Base-by-base conservation (phyloP, 805 yeast species). In the Wickerhamomyces strasburgensis region DNA sequence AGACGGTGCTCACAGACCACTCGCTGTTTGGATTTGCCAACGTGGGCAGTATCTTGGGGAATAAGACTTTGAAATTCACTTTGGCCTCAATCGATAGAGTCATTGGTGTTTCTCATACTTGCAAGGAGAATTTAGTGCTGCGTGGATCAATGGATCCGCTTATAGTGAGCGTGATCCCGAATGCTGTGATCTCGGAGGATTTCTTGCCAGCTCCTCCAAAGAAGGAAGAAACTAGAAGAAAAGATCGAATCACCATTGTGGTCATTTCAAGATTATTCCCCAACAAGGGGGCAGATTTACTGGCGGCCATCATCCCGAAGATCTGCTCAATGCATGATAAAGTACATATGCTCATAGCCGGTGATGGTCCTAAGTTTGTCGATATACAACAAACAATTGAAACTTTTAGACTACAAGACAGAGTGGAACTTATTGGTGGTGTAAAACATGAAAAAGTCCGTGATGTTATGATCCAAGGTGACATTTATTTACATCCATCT, bases 301-400 rank as follows among this genome's bases (percentile, higher is more conserved):
- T 93, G 15, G 79, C 84, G 2, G 93, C 86, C 1, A 72, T 87
- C 11, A 83, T 93, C 16, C 99, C 99, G 0, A 65, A 78, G 28
- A 78, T 93, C 4, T 93, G 98, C 55, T 52, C 64, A 6, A 57
- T 63, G 13, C 73, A 78, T 37, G 69, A 74, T 1, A 72, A 75
- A 14, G 89, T 89, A 2, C 75, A 78, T 35, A 89, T 93, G 47
- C 59, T 90, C 3, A 78, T 93, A 31, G 99, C 97, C 3, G 99
- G 99, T 10, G 94, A 87, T 60, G 99, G 99, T 0, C 99, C 99
- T 1, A 85, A 86, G 51, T 88, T 84, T 49, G 75, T 93, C 8
- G 98, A 93, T 51, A 66, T 93, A 37, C 96, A 89, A 57, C 99
- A 93, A 58, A 89, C 89, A 89, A 72, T 96, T 34, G 99, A 93